Evolutionary conservation across 176 grass and related monocot genomes (phyloP), one percentile per base, ranked within the genome.

Genomic region (Coix lacrymajobi): DNA sequence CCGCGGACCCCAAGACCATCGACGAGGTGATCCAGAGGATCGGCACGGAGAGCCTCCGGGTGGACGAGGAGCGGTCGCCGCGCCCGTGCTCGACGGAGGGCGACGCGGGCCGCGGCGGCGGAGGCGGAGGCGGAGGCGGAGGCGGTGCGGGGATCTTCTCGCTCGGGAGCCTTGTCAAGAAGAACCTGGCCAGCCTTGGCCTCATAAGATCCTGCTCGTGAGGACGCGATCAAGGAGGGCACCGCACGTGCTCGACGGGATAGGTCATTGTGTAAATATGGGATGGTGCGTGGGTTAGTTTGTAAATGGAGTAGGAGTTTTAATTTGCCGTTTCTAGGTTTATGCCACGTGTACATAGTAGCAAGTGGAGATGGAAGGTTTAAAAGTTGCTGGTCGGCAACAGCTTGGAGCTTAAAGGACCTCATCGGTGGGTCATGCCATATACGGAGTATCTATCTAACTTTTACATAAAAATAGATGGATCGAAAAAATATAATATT

Each of bases 171-270:
- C 79, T 98, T 2, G 90, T 98, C 11, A 95, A 87, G 83, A 95
- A 88, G 88, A 98, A 95, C n/a, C 86, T 98, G n/a, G 91, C 33
- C 89, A 93, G 78, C 40, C 71, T 98, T 9, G 92, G 92, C 28
- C 87, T 98, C 77, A 91, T 98, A 37, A 90, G 91, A 73, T 98
- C 96, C 79, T 98, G 83, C 87, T 89, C 88, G 26, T 92, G 88
- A 64, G 9, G 33, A 22, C 30, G 64, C 52, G 32, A 69, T 19
- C 20, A n/a, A 20, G 11, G 30, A n/a, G n/a, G n/a, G n/a, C n/a
- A n/a, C n/a, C n/a, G 8, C 33, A 28, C 19, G 66, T 1, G 41
- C 28, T 17, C 2, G 8, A 60, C 11, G 8, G 14, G 6, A 33
- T 28, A 28, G 66, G 13, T 13, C 9, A 24, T 37, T 79, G 62